Evolutionary conservation across 1,284 basidiomycete species (phyloP).

Genomic region (Apiotrichum mycotoxinovorans): DNA sequence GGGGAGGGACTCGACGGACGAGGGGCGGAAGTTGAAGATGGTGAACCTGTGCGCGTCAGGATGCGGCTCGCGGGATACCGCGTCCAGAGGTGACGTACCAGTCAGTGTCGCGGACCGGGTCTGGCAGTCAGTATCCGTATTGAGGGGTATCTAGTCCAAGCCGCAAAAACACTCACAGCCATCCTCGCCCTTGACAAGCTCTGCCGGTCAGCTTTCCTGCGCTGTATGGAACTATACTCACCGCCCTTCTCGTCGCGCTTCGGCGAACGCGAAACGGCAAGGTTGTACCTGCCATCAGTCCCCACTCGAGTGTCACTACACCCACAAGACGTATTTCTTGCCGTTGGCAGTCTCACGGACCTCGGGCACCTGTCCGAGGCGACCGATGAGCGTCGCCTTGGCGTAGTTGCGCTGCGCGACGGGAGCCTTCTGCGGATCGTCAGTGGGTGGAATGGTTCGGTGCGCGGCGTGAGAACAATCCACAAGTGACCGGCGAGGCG

Average conservation of each 20-base stretch:
- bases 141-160: too few species aligned
- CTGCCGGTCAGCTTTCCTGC: neutral
- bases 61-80: conserved; percentile 7
- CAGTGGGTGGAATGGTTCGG: neutral
- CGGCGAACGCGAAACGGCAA: conserved; percentile 33
- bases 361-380: conserved; percentile 37
- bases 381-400: conserved; percentile 40
- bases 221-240: conserved; percentile 11
- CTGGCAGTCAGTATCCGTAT: conserved; percentile 8
- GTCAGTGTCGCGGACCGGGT: conserved; percentile 26
- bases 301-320: neutral
- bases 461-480: neutral
- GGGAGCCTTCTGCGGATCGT: conserved; percentile 13
- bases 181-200: conserved; percentile 4
- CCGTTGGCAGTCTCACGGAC: conserved; percentile 27
- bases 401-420: conserved; percentile 20
- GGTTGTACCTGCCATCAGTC: conserved; percentile 26
- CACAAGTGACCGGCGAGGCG: too few species aligned
- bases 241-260: conserved; percentile 35
- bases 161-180: neutral
- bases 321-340: conserved; percentile 24
- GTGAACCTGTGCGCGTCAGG: conserved; percentile 32
- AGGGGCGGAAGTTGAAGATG: conserved; percentile 39
- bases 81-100: conserved; percentile 12
- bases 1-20: conserved; percentile 24